phyloP scores from a whole-genome alignment of 768 basidiomycete genomes.

The Lyophyllum semitale region DNA sequence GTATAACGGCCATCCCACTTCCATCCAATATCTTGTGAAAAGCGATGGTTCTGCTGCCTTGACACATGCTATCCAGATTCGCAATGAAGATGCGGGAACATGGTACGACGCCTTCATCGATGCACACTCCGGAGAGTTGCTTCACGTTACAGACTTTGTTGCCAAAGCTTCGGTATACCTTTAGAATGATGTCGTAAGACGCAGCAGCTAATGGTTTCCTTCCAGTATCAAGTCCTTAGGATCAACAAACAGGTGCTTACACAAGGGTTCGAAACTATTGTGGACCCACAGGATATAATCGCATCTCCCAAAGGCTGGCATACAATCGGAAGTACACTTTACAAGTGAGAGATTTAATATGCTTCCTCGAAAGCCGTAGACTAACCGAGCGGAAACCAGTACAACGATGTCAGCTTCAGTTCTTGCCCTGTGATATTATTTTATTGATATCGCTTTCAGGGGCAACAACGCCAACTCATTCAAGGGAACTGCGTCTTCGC shows the following conservation, averaged over 20 bases:
- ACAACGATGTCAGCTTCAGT: neutral
- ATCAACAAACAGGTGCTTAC: conserved; percentile 46
- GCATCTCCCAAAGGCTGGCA: conserved; percentile 51
- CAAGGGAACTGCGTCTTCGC: conserved; percentile 31
- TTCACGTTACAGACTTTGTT: conserved; percentile 58
- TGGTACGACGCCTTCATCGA: conserved; percentile 65
- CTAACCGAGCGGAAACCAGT: neutral
- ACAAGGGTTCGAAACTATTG: conserved; percentile 46
- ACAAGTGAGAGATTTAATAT: conserved; percentile 20
- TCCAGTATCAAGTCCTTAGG: conserved; percentile 45
- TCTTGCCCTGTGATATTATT: neutral
- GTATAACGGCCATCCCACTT: conserved; percentile 39
- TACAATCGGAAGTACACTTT: conserved; percentile 24
- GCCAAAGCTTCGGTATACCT: conserved; percentile 40
- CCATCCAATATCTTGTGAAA: conserved; percentile 42
- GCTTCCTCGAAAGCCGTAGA: neutral
- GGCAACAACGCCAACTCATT: conserved; percentile 37
- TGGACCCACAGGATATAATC: conserved; percentile 45
- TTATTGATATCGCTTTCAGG: conserved; percentile 14
- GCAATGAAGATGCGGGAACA: conserved; percentile 33
- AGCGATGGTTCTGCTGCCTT: conserved; percentile 39
- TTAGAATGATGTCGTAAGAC: conserved; percentile 23
- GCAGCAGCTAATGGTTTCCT: neutral
- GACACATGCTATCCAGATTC: conserved; percentile 38
- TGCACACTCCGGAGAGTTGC: conserved; percentile 50